Evolutionary conservation across 2,329 filamentous ascomycete genomes (phyloP).

Genomic region (Emydomyces testavorans): DNA sequence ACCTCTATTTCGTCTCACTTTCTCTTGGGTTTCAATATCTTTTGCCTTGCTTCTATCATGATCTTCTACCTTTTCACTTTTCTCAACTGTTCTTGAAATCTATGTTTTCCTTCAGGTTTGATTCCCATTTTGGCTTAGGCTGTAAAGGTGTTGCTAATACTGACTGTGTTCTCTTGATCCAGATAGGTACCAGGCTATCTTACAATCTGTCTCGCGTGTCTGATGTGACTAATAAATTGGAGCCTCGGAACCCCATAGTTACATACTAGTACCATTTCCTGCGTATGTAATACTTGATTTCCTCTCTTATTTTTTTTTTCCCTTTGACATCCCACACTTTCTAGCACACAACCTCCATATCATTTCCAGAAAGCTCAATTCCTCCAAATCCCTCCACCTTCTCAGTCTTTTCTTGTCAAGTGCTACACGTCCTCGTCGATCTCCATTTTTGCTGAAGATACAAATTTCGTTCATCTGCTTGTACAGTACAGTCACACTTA

Average conservation of each 20-base stretch:
- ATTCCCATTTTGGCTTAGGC: too few relatives aligned
- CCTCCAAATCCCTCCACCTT: conserved; percentile 7
- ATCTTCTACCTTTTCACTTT: too few relatives aligned
- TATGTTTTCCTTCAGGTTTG: too few relatives aligned
- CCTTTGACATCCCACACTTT: conserved; percentile 10
- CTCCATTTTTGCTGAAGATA: conserved; percentile 4
- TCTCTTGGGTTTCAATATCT: too few relatives aligned
- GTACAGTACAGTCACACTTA: conserved; percentile 4
- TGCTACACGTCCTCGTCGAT: not conserved
- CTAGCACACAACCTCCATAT: not conserved
- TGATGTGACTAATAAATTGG: not conserved
- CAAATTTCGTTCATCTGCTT: conserved; percentile 3
- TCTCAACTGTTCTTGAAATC: too few relatives aligned
- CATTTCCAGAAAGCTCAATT: conserved; percentile 5
- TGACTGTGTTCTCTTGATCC: too few relatives aligned
- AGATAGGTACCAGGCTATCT: too few relatives aligned
- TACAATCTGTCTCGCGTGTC: not conserved
- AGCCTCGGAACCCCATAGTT: too few relatives aligned
- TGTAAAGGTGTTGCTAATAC: too few relatives aligned
- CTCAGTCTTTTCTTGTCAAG: conserved; percentile 2
- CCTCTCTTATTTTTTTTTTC: conserved; percentile 11
- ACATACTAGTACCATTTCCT: conserved; percentile 6
- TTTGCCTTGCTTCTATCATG: too few relatives aligned
- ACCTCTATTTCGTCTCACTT: too few relatives aligned
- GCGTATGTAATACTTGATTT: conserved; percentile 7